Conservation (phyloP, 306 rosid genomes). For the Parietaria judaica region DNA sequence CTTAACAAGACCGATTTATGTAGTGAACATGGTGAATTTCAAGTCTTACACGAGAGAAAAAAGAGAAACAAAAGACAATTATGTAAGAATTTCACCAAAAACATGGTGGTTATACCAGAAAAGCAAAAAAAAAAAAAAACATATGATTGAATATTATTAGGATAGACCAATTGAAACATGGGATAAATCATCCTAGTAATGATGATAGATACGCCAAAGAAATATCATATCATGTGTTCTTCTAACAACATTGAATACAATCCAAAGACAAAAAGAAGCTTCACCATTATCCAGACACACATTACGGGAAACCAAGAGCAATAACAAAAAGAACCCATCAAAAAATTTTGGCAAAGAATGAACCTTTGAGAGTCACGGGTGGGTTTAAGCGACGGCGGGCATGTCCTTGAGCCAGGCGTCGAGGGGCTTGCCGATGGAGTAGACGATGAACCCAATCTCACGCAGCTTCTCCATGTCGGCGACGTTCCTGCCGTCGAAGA, state of each 20-base stretch:
- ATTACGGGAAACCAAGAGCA: conserved; percentile 21
- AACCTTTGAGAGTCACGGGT: conserved; percentile 21
- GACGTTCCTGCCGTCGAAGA: conserved; percentile 79
- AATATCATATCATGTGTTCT: conserved; percentile 18
- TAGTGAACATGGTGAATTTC: too few relatives aligned
- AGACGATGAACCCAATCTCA: conserved; percentile 86
- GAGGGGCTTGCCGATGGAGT: conserved; percentile 82
- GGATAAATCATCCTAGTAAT: conserved; percentile 17
- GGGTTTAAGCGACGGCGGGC: conserved; percentile 70
- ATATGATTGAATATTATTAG: background rate
- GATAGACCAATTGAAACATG: background rate
- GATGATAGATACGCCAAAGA: conserved; percentile 27
- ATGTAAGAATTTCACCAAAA: background rate
- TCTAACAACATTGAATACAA: conserved; percentile 34
- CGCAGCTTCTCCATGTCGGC: conserved; percentile 46
- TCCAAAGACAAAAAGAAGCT: conserved; percentile 32
- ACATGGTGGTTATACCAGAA: background rate
- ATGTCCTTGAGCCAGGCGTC: conserved; percentile 90
- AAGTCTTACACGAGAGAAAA: too few relatives aligned
- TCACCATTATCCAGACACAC: conserved; percentile 32
- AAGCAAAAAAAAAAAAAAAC: background rate
- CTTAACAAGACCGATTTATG: too few relatives aligned
- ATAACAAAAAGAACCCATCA: conserved; percentile 17
- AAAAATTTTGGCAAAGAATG: conserved; percentile 37
- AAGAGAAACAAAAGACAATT: background rate